Evolutionary conservation across 2,329 filamentous ascomycete species (phyloP), one percentile per base, ranked within the genome.

Genomic region (Decorospora gaudefroyi): DNA sequence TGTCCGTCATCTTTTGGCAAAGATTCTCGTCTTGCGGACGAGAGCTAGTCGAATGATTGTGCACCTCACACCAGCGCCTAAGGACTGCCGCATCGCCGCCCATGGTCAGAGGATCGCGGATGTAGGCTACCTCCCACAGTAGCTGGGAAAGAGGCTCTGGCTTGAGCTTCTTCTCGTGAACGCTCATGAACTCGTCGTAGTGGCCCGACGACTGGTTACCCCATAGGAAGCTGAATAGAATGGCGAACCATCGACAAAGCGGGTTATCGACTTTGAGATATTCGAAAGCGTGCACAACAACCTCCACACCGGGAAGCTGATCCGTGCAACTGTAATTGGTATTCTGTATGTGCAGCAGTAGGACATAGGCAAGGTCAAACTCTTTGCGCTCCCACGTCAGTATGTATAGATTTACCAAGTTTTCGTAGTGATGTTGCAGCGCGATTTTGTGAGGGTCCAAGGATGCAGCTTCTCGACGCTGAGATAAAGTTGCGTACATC

Each of bases 231-330:
- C 42, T 36, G 17, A 40, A 54, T 1, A 57, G 12, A 7, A 50
- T 47, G n/a, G 40, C 36, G 8, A 59, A 30, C 57, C 57, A 61
- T 6, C 36, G 26, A 22, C 57, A 61, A 6, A 61, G 44, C 3
- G 38, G 37, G 8, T 45, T 31, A 3, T 47, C 8, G 1, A 27
- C 12, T 4, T 46, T 47, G 2, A 61, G 35, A 26, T 53, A 32
- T 18, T 53, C 17, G 23, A 57, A 59, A n/a, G 34, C 34, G 15
- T 18, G 23, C 15, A 32, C 29, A 17, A 18, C 29, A 16, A 17
- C n/a, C n/a, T 32, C 29, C 17, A 32, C 17, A 16, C 10, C 18
- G 18, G 29, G 29, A 11, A 32, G 29, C 21, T 6, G 6, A 23
- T 23, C 10, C 12, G 17, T 42, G 30, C 22, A 7, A n/a, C 13